Conservation (phyloP, 2,329 filamentous ascomycete species). For the Fragosphaeria purpurea region DNA sequence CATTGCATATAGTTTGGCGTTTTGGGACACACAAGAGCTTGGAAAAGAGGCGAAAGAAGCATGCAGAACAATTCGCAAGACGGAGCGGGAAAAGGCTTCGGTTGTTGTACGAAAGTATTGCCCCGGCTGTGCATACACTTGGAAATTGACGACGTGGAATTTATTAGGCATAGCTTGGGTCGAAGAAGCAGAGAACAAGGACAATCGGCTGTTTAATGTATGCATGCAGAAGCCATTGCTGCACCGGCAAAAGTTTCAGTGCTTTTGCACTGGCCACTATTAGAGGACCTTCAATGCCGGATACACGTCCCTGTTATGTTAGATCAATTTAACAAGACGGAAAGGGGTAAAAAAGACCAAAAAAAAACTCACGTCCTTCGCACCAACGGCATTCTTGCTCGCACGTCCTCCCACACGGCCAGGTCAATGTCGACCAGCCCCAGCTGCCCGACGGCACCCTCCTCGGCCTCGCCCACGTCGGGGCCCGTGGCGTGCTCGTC, state of each 20-base stretch:
- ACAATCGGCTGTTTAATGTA: neutral
- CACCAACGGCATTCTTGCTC: conserved; percentile 42
- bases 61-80: no score
- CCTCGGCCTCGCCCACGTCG: conserved; percentile 15
- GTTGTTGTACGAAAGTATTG: no score
- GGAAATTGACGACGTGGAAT: no score
- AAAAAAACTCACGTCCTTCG: conserved; percentile 36
- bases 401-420: conserved; percentile 34
- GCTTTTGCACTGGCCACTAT: no score
- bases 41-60: no score
- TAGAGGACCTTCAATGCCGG: conserved; percentile 2
- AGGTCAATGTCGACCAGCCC: conserved; percentile 47
- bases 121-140: no score
- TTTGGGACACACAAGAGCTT: conserved; percentile 1
- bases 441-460: conserved; percentile 34
- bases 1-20: conserved; percentile 10
- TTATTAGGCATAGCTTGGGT: no score
- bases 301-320: conserved; percentile 10
- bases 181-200: no score
- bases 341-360: conserved; percentile 11
- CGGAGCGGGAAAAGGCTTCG: no score
- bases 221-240: no score
- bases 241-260: no score
- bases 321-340: neutral
- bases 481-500: conserved; percentile 19